phyloP scores from a whole-genome alignment of 805 yeast genomes.

The Saccharomycopsis fodiens region DNA sequence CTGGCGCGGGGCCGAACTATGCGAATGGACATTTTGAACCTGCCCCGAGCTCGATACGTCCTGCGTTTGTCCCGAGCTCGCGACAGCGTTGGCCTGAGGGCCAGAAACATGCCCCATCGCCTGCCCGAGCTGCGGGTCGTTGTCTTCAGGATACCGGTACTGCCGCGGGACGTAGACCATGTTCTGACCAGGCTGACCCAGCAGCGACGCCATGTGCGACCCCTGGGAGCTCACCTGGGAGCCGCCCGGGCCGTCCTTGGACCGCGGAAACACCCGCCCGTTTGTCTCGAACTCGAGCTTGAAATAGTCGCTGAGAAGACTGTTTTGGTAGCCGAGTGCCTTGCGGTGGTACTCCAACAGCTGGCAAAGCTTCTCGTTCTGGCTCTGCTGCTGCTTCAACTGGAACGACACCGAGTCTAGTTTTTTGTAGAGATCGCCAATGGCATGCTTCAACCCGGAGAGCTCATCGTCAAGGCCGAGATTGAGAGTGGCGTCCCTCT shows the following conservation, averaged over 20 bases:
- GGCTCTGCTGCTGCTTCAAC: conserved; percentile 2
- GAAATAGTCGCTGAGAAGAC: conserved; percentile 9
- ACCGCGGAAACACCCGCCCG: neutral
- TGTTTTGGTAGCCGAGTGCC: conserved; percentile 10
- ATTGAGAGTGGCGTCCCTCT: neutral
- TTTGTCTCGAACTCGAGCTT: conserved; percentile 3
- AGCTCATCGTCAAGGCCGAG: conserved; percentile 6
- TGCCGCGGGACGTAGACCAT: neutral
- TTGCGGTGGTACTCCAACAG: conserved; percentile 5
- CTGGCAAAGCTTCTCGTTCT: conserved; percentile 3
- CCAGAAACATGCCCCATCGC: conserved; percentile 6
- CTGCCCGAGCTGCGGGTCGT: conserved; percentile 3
- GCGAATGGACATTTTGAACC: no score
- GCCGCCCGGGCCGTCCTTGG: neutral
- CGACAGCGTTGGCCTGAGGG: conserved; percentile 1
- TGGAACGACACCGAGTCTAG: conserved; percentile 3
- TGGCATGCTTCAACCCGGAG: neutral
- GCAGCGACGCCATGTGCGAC: no score
- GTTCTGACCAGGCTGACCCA: no score
- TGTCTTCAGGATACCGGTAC: neutral
- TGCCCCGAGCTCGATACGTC: no score
- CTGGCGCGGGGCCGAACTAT: no score
- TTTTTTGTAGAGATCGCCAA: conserved; percentile 5
- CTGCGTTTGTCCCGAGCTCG: no score
- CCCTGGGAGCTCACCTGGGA: no score